Base-by-base conservation (phyloP, 2,329 filamentous ascomycete genomes). In the Zopfia rhizophila region DNA sequence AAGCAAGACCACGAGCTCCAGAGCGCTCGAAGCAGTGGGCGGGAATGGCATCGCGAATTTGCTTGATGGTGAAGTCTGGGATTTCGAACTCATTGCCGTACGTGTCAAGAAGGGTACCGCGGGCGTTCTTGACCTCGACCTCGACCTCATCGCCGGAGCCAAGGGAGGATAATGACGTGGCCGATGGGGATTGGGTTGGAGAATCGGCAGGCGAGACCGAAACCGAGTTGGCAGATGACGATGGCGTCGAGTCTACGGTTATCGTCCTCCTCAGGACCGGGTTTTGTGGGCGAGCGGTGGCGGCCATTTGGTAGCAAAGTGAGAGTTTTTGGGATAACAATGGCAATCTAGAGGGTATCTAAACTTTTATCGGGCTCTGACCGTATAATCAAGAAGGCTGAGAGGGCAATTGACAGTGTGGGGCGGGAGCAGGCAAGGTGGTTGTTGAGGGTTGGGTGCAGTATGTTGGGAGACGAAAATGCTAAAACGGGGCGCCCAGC, bases 21-120 rank as follows among this genome's bases (percentile, higher is more conserved):
- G 90, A 96, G 51, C 94, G 88, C 79, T 97, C 82, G 75, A 89
- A 97, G 83, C 94, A 99, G 82, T 97, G 94, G 76, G 92, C 91
- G 56, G 94, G 94, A 61, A 99, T 99, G 72, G 94, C 94, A 77
- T 96, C 89, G 67, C 91, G 88, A 70, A 99, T 93, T 70, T 99
- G 85, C 82, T 96, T 96, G 82, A 99, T 96, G 70, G 91, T 96
- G 80, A 89, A 99, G 76, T 97, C 88, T 60, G 94, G 94, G 45
- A 96, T 82, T 74, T 90, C 81, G 79, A 99, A 99, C 67, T 91
- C 83, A 75, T 97, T 96, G 75, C 94, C 94, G 72, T 96, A 94
- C 10, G 91, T 93, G 77, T 99, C 92, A 56, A 94, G 66, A 60
- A 99, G 83, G 72, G 86, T 84, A 63, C 83, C 84, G 60, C 82